A percentile compares a stretch with the other conserved stretches of the same genome.
These are phyloP conservation scores for Cordyceps javanica DNA, from an alignment of 2,329 filamentous ascomycete genomes.

Conservation along the genomic window DNA sequence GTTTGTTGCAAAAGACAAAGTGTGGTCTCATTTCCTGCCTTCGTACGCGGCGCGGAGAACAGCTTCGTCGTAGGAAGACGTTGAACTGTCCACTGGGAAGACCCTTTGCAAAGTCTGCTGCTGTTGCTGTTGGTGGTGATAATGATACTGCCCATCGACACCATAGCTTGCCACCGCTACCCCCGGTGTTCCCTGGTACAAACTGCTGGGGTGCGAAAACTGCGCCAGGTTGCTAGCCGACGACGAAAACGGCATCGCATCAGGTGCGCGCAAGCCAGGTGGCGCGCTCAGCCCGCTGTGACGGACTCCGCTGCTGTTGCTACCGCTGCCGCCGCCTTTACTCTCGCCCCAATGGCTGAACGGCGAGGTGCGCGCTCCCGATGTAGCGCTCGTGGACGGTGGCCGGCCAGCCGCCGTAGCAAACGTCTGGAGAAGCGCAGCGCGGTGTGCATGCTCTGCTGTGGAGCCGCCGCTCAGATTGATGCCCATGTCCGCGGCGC, in stretches of 20 bases:
- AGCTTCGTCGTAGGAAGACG: slow-evolving; percentile 29
- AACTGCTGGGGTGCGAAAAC: slow-evolving; percentile 45
- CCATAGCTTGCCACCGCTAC: not conserved
- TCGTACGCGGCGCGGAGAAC: slow-evolving; percentile 29
- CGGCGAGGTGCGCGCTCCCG: slow-evolving; percentile 22
- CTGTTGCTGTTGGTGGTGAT: slow-evolving; percentile 1
- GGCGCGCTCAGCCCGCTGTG: slow-evolving; percentile 17
- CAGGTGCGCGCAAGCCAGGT: slow-evolving; percentile 18
- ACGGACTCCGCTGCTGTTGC: slow-evolving; percentile 14
- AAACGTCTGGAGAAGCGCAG: slow-evolving; percentile 31
- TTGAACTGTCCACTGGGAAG: slow-evolving; percentile 28
- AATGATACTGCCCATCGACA: not conserved
- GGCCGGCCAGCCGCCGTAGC: slow-evolving; percentile 11
- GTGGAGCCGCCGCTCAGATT: slow-evolving; percentile 15
- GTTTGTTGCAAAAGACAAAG: no score
- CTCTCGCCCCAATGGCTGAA: slow-evolving; percentile 27
- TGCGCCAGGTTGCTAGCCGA: slow-evolving; percentile 19
- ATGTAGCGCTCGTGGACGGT: not conserved
- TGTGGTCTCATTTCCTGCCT: slow-evolving; percentile 19
- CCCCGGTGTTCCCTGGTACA: slow-evolving; percentile 42
- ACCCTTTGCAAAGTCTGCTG: slow-evolving; percentile 18
- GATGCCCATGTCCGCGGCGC: slow-evolving; percentile 9
- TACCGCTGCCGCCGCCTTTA: not conserved
- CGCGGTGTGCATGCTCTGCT: slow-evolving; percentile 27
- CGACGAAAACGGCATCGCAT: slow-evolving; percentile 20